Conservation (phyloP, 805 yeast species). For the Starmerella vitae region DNA sequence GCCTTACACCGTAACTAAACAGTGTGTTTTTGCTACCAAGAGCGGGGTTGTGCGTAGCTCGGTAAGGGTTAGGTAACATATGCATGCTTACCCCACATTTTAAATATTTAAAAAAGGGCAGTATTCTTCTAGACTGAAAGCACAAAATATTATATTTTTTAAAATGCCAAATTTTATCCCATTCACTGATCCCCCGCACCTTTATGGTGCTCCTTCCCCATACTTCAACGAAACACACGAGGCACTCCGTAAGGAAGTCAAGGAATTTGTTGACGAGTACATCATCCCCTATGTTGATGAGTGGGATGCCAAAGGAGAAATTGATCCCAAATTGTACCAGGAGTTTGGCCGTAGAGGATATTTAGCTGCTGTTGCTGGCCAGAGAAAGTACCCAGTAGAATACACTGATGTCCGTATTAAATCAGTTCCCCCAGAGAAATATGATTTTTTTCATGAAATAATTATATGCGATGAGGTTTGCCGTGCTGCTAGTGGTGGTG, state of each 20-base stretch:
- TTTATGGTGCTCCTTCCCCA: slow-evolving; percentile 30
- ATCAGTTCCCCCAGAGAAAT: slow-evolving; percentile 29
- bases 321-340: slow-evolving; percentile 25
- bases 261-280: slow-evolving; percentile 29
- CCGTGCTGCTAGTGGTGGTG: slow-evolving; percentile 32
- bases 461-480: slow-evolving; percentile 30
- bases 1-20: too few species aligned
- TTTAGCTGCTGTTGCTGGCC: slow-evolving; percentile 30
- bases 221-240: slow-evolving; percentile 31
- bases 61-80: not conserved
- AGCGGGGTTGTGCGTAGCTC: not conserved
- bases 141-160: too few species aligned
- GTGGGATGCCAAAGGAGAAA: slow-evolving; percentile 31
- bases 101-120: too few species aligned
- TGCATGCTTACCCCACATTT: not conserved
- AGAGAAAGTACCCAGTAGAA: slow-evolving; percentile 27
- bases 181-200: slow-evolving; percentile 31
- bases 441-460: slow-evolving; percentile 31
- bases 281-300: slow-evolving; percentile 32
- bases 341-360: slow-evolving; percentile 32
- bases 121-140: too few species aligned
- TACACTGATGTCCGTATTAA: slow-evolving; percentile 28
- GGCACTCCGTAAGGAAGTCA: slow-evolving; percentile 31
- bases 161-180: slow-evolving; percentile 23
- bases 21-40: not conserved